Percentiles rank a stretch among this genome's conserved stretches.
Evolutionary conservation across 2,329 filamentous ascomycete genomes (phyloP).

Genomic region (Cordyceps javanica): DNA sequence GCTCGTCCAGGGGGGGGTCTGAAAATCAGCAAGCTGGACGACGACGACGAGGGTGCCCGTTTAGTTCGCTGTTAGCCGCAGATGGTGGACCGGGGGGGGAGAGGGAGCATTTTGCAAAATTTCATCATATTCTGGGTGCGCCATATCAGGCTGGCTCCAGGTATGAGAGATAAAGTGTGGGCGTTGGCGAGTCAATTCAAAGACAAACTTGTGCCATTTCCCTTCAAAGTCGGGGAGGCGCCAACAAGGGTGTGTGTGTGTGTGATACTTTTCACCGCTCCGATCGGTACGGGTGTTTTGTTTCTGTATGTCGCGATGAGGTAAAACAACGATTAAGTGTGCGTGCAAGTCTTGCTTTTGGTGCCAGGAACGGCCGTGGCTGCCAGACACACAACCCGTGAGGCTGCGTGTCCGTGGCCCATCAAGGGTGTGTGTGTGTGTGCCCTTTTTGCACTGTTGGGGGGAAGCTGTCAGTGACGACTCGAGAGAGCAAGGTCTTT

Average conservation of each 20-base stretch:
- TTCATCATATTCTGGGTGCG: too few relatives aligned
- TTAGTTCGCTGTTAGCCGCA: background rate
- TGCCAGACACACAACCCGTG: background rate
- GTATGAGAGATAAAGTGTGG: too few relatives aligned
- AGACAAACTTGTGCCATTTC: background rate
- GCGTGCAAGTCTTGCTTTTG: slow-evolving; percentile 1
- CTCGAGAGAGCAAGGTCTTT: background rate
- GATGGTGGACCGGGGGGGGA: background rate
- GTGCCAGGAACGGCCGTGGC: slow-evolving; percentile 8
- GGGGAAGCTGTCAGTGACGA: background rate
- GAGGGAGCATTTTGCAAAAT: too few relatives aligned
- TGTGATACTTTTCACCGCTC: slow-evolving; percentile 5
- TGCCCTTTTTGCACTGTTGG: background rate
- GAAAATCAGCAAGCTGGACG: background rate
- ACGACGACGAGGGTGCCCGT: too few relatives aligned
- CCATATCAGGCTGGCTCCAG: too few relatives aligned
- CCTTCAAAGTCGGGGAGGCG: background rate
- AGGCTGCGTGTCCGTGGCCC: background rate
- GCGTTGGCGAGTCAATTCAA: too few relatives aligned
- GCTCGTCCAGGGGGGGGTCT: background rate
- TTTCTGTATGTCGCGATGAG: slow-evolving; percentile 13
- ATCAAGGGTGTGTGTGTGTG: background rate
- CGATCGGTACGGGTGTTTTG: slow-evolving; percentile 9
- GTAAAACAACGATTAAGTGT: slow-evolving; percentile 12
- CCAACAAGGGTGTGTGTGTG: background rate